Base-by-base conservation (phyloP, 768 basidiomycete species). In the Xerocomellus chrysenteron region DNA sequence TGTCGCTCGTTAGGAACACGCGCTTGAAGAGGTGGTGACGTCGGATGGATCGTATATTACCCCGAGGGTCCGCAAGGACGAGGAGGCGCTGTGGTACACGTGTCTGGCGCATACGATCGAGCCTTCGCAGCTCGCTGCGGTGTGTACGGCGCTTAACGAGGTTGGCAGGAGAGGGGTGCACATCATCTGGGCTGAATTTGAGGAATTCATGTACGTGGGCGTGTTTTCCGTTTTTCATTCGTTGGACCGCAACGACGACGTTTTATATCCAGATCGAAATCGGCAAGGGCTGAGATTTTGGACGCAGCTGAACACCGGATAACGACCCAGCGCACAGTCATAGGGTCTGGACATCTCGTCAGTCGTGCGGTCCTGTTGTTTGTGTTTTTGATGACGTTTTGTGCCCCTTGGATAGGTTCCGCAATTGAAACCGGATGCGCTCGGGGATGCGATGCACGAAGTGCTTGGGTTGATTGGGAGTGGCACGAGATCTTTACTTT, bases 341-440 rank as follows among this genome's bases (percentile, higher is more conserved):
- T 52, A 52, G 72, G 64, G 13, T 65, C 71, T 26, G 72, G 71
- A 35, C 70, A 71, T 55, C 60, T 73, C 13, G 70, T 73, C 42
- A 47, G 65, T 61, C 6, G 5, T 39, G 12, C 1, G 1, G 3
- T 14, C 12, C 6, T 6, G 19, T 48, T 24, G 8, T 44, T 40
- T 30, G 35, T 32, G 21, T 14, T 43, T 30, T 47, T 32, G 17
- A 14, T 47, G 30, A 36, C 7, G 8, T 52, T 42, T 47, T 39
- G 11, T 17, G 12, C 9, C 17, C 19, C 21, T 37, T 60, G 28
- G 17, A 39, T 26, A 73, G 69, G 44, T 71, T 32, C 58, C 70
- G 9, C 70, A 71, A 19, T 28, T 73, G 45, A 65, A 71, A 55
- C 70, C 70, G 7, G 70, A 73, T 10, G 59, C 2, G 28, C 59